Percentiles rank a stretch among this genome's conserved stretches.
Conservation (phyloP, 2,329 filamentous ascomycete species). For the Penicillium occitanis region DNA sequence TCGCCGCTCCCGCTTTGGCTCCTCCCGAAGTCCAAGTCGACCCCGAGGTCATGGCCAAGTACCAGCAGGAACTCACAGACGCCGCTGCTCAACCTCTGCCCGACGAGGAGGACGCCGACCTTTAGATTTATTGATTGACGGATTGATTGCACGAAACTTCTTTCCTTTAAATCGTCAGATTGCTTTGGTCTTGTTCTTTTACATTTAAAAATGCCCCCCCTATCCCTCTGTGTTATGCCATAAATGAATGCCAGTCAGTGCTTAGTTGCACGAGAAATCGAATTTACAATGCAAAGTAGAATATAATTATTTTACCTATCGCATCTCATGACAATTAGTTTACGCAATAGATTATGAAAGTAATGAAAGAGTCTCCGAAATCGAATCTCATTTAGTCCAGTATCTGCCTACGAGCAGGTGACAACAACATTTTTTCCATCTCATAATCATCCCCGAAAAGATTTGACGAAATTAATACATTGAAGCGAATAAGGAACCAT, state of each 20-base stretch:
- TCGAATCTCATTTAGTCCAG: neutral
- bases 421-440: too few species aligned
- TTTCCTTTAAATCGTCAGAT: constrained; percentile 22
- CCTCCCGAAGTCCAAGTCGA: constrained; percentile 91
- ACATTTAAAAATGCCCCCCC: constrained; percentile 27
- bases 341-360: neutral
- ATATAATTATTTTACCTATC: constrained; percentile 6
- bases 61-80: constrained; percentile 82
- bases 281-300: constrained; percentile 9
- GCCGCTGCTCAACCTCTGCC: constrained; percentile 84
- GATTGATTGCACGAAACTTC: constrained; percentile 21
- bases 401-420: too few species aligned
- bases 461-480: neutral
- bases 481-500: neutral
- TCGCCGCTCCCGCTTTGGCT: constrained; percentile 89
- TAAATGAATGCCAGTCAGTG: constrained; percentile 9
- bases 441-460: too few species aligned
- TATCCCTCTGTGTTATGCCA: constrained; percentile 15
- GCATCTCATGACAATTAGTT: neutral
- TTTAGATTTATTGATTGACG: constrained; percentile 37
- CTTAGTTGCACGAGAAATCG: neutral
- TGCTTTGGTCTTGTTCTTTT: constrained; percentile 30
- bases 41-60: constrained; percentile 56
- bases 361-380: neutral
- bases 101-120: constrained; percentile 80